These are phyloP conservation scores for Chamaecyparis obtusa DNA, from an alignment of 75 land plant species.

Conservation along the genomic window DNA sequence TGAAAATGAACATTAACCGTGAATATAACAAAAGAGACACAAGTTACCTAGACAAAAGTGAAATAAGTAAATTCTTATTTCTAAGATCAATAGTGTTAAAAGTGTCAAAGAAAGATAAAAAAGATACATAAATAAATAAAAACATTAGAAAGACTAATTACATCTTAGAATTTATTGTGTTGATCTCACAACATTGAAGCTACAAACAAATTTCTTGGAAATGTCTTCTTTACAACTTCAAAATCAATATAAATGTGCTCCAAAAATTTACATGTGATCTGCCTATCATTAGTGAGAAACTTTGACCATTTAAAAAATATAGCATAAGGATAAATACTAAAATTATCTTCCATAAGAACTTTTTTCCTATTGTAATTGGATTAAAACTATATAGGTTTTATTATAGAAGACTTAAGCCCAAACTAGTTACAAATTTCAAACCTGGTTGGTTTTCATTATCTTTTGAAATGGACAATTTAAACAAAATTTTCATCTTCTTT, in stretches of 20 bases:
- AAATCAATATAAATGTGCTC: background rate
- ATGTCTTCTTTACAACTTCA: background rate
- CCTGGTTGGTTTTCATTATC: background rate
- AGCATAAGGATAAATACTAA: background rate
- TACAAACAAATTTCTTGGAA: background rate
- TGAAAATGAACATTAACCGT: constrained; percentile 21
- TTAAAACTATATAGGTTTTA: background rate
- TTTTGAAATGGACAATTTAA: background rate
- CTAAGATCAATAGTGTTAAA: background rate
- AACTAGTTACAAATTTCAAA: background rate
- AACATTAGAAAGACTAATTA: background rate
- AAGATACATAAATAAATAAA: background rate
- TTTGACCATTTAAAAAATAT: background rate
- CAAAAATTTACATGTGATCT: background rate
- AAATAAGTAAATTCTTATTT: background rate
- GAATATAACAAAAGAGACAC: background rate
- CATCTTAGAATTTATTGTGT: background rate
- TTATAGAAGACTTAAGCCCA: background rate
- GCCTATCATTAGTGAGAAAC: background rate
- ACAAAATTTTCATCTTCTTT: background rate
- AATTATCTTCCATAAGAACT: background rate
- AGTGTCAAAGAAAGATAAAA: background rate
- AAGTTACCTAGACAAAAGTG: background rate
- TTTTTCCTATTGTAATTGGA: background rate
- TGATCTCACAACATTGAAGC: background rate